These are phyloP conservation scores for Haplosporangium gracile DNA, from an alignment of 192 early-diverging fungal species.

Conservation along the genomic window DNA sequence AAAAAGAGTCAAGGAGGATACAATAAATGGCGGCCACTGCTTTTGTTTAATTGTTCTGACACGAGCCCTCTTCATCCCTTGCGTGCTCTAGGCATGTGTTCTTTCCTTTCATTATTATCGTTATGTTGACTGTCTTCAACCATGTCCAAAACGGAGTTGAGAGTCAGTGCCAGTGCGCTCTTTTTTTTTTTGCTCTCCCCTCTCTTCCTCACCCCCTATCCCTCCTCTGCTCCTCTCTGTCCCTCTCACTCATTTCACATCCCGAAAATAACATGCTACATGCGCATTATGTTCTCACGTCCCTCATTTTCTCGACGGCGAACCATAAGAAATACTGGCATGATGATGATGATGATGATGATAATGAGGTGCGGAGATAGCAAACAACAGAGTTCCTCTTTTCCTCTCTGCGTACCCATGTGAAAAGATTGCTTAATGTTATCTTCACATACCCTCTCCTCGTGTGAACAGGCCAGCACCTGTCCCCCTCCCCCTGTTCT, in stretches of 20 bases:
- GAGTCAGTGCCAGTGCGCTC: slow-evolving; percentile 4
- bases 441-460: background rate
- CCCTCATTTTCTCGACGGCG: background rate
- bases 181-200: background rate
- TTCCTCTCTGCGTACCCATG: background rate
- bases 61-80: background rate
- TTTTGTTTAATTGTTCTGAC: background rate
- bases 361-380: background rate
- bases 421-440: background rate
- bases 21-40: background rate
- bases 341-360: background rate
- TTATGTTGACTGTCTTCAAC: background rate
- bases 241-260: background rate
- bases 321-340: background rate
- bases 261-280: background rate
- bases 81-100: background rate
- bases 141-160: too few species aligned
- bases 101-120: background rate
- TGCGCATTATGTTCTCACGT: background rate
- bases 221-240: background rate
- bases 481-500: background rate
- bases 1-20: background rate
- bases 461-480: background rate
- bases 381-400: background rate
- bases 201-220: too few species aligned